Evolutionary conservation across 805 yeast genomes (phyloP), one percentile per base, ranked within the genome.

Genomic region (Pichia ethanolica): DNA sequence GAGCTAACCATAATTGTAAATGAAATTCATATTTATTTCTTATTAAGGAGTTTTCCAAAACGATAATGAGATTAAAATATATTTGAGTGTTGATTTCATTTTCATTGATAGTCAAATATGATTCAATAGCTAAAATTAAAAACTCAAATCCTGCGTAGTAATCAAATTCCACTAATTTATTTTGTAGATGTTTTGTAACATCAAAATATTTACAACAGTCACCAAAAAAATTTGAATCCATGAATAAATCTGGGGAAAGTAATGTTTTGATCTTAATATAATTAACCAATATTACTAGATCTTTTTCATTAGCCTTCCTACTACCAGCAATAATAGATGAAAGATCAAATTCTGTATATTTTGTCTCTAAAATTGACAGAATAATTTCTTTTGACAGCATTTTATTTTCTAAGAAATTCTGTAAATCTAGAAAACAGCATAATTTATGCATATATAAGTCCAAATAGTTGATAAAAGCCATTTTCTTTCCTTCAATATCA

Each of bases 11-110:
- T 8, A 87, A 65, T 47, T 81, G 73, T 25, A 86, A 68, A 57
- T 81, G 82, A 60, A 81, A 87, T 60, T 90, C 90, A 53, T 82
- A 79, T n/a, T 75, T 75, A 61, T 89, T 96, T 8, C 67, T 61
- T 8, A 57, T 42, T 11, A 75, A 67, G 3, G 82, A 78, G 14
- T 71, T 63, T 58, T 86, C 89, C n/a, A 90, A 66, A 5, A 85
- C 63, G 1, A 77, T 57, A 9, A 83, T 69, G 7, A 79, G 70
- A 30, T 71, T 70, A 7, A 74, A 48, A 8, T 55, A 27, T 1
- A 69, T 56, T 25, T 65, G 65, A 33, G 63, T 54, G 10, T 57
- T 50, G 8, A 49, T 14, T 25, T 37, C 34, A 3, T 40, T 40
- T 12, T 50, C 20, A 20, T 50, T 52, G 11, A 46, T 14, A 7